These are phyloP conservation scores for Gonium pectorale DNA, from an alignment of 139 green algal genomes.

Conservation along the genomic window DNA sequence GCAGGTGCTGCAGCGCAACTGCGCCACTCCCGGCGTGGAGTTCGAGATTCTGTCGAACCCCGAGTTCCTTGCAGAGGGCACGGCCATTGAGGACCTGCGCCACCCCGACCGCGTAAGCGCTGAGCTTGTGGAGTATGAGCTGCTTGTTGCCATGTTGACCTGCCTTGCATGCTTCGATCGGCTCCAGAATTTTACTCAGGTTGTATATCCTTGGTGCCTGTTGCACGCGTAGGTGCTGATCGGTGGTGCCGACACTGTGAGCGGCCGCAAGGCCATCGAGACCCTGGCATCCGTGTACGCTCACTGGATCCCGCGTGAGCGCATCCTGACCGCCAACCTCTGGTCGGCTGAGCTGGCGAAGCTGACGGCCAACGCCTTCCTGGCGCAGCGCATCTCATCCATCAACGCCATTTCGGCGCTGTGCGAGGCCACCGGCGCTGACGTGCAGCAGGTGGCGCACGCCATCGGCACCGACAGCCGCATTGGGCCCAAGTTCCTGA, in stretches of 20 bases:
- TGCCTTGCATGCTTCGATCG: too few relatives aligned
- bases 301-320: constrained; percentile 95
- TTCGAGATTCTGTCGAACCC: constrained; percentile 99
- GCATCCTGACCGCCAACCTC: constrained; percentile 96
- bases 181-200: too few relatives aligned
- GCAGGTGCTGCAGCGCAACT: constrained; percentile 88
- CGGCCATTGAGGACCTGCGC: constrained; percentile 87
- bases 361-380: constrained; percentile 97
- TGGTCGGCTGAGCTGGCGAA: constrained; percentile 99
- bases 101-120: constrained; percentile 72
- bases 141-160: too few relatives aligned
- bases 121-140: too few relatives aligned
- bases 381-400: constrained; percentile 99
- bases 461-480: constrained; percentile 96
- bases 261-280: constrained; percentile 79
- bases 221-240: constrained; percentile 77
- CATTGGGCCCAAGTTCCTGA: constrained; percentile 98
- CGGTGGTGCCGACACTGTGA: constrained; percentile 86
- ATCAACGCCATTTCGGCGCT: constrained; percentile 99
- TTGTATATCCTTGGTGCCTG: too few relatives aligned
- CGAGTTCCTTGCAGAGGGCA: constrained; percentile 94
- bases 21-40: constrained; percentile 72
- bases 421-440: constrained; percentile 95
- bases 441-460: constrained; percentile 92
- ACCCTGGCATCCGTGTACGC: constrained; percentile 91